A percentile compares a stretch with the other conserved stretches of the same genome.
Conservation (phyloP, 1,284 basidiomycete genomes). For the Lignosus rhinocerotis region DNA sequence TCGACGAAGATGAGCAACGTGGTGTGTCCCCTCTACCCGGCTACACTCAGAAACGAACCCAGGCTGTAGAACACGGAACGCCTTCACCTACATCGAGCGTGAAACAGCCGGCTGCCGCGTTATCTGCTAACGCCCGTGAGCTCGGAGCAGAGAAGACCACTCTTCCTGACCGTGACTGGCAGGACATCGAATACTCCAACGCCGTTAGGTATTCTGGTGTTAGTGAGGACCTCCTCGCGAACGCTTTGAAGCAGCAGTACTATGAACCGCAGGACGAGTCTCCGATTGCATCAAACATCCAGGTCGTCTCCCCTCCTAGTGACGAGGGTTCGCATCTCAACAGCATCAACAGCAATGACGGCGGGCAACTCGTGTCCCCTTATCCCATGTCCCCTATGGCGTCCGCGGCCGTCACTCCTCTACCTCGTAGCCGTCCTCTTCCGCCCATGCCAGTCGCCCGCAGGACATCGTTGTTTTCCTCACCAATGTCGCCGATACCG, state of each 20-base stretch:
- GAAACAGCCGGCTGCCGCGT: not conserved
- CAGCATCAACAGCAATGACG: conserved; percentile 6
- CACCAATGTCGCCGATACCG: conserved; percentile 13
- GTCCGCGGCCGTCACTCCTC: conserved; percentile 15
- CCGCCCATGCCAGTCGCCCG: conserved; percentile 17
- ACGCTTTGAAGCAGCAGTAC: conserved; percentile 15
- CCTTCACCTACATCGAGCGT: not conserved
- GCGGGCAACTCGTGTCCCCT: conserved; percentile 3
- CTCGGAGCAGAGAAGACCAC: conserved; percentile 3
- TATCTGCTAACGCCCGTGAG: not conserved
- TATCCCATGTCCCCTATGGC: conserved; percentile 16
- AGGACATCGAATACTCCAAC: conserved; percentile 22
- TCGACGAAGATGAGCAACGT: conserved; percentile 21
- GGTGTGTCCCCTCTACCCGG: conserved; percentile 16
- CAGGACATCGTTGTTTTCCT: conserved; percentile 13
- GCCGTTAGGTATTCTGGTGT: conserved; percentile 17
- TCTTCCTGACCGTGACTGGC: conserved; percentile 13
- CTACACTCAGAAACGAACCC: not conserved
- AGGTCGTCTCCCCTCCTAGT: conserved; percentile 6
- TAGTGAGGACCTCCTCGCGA: conserved; percentile 13
- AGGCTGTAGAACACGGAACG: not conserved
- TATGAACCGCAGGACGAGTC: conserved; percentile 5
- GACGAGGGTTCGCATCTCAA: conserved; percentile 12
- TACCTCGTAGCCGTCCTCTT: conserved; percentile 20
- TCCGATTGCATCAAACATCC: not conserved